Conservation (phyloP, 805 yeast species). For the Cyberlindnera saturnus region DNA sequence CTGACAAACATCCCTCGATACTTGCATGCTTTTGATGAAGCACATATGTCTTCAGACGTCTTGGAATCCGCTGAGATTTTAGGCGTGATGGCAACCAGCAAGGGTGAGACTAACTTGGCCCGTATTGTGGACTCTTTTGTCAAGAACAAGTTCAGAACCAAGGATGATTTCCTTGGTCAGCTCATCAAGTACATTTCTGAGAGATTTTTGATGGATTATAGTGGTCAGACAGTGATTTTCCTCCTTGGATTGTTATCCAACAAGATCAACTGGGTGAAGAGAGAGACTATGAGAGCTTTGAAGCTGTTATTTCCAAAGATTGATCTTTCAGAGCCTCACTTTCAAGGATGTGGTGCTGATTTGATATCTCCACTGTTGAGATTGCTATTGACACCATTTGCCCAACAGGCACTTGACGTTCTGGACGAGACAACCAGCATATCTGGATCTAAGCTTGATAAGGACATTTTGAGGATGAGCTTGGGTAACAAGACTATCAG, state of each 20-base stretch:
- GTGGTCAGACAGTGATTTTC: slow-evolving; percentile 69
- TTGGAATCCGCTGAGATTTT: slow-evolving; percentile 49
- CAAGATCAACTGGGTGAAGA: slow-evolving; percentile 68
- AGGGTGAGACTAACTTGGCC: slow-evolving; percentile 52
- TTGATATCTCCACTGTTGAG: slow-evolving; percentile 85
- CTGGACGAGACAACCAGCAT: slow-evolving; percentile 78
- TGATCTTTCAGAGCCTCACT: slow-evolving; percentile 71
- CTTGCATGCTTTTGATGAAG: slow-evolving; percentile 67
- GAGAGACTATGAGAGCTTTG: slow-evolving; percentile 72
- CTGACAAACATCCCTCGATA: slow-evolving; percentile 80
- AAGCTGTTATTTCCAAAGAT: slow-evolving; percentile 71
- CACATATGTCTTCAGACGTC: slow-evolving; percentile 44
- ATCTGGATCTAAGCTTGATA: slow-evolving; percentile 88
- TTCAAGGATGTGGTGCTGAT: slow-evolving; percentile 91
- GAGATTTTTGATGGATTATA: slow-evolving; percentile 65
- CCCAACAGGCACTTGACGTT: slow-evolving; percentile 84
- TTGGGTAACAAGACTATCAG: slow-evolving; percentile 75
- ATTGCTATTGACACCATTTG: slow-evolving; percentile 73
- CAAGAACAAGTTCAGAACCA: slow-evolving; percentile 78
- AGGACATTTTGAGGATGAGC: slow-evolving; percentile 86
- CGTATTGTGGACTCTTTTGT: slow-evolving; percentile 72
- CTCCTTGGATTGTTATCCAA: slow-evolving; percentile 77
- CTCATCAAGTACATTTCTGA: slow-evolving; percentile 63
- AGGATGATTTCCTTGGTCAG: slow-evolving; percentile 82
- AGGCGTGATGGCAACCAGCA: slow-evolving; percentile 52